These are phyloP conservation scores for Zychaea mexicana DNA, from an alignment of 371 early-diverging fungal genomes.

Conservation along the genomic window DNA sequence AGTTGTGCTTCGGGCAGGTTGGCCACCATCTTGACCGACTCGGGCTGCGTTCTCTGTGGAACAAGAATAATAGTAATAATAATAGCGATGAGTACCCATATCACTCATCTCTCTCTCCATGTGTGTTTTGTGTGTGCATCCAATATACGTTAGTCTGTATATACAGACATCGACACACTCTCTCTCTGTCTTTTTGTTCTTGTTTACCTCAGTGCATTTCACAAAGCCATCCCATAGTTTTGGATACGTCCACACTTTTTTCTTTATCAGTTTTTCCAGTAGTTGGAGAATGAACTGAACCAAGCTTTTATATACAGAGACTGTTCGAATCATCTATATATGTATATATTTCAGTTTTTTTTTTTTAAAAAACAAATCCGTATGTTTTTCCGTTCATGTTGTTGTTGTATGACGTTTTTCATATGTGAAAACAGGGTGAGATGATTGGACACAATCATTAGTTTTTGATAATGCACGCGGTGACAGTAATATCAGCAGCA, in stretches of 20 bases:
- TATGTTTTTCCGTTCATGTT: background rate
- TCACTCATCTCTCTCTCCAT: too few species aligned
- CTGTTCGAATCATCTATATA: conserved; percentile 60
- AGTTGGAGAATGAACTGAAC: conserved; percentile 60
- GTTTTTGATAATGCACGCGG: too few species aligned
- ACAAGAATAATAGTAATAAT: background rate
- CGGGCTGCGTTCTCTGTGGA: conserved; percentile 52
- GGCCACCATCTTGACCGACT: conserved; percentile 58
- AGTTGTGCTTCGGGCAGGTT: conserved; percentile 62
- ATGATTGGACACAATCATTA: too few species aligned
- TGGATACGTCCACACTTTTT: conserved; percentile 70
- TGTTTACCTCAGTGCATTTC: conserved; percentile 54
- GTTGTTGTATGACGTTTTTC: too few species aligned
- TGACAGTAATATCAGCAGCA: too few species aligned
- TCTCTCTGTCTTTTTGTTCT: background rate
- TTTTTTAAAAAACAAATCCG: background rate
- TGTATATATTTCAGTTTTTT: background rate
- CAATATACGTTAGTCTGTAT: too few species aligned
- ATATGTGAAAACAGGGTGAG: background rate
- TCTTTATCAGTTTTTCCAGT: conserved; percentile 60
- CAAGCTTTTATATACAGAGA: conserved; percentile 63
- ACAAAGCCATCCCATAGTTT: conserved; percentile 84
- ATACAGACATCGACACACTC: too few species aligned
- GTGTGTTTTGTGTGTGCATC: too few species aligned
- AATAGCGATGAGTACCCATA: background rate